These are phyloP conservation scores for Apiospora sp. DNA, from an alignment of 2,329 filamentous ascomycete genomes.

Conservation along the genomic window DNA sequence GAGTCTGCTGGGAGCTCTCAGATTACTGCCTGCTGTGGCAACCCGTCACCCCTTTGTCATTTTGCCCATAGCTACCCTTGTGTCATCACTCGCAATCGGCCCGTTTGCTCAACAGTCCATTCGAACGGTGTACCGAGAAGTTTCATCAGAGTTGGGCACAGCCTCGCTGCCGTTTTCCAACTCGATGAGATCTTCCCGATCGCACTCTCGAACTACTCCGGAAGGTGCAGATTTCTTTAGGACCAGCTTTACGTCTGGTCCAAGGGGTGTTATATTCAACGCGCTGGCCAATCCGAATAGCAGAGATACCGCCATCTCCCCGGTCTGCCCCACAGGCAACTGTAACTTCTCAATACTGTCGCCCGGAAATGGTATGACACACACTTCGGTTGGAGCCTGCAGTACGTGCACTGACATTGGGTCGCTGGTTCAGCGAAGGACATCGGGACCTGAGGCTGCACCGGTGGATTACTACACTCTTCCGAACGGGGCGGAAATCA, in stretches of 20 bases:
- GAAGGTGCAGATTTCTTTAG: background rate
- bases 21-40: background rate
- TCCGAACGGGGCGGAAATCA: background rate
- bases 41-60: background rate
- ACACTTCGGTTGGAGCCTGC: constrained; percentile 7
- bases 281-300: background rate
- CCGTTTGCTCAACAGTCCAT: constrained; percentile 13
- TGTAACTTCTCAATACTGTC: background rate
- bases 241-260: background rate
- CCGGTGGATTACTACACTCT: constrained; percentile 3
- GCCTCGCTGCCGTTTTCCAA: background rate
- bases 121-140: background rate
- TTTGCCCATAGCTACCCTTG: background rate
- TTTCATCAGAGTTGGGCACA: background rate
- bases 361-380: background rate
- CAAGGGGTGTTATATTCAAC: background rate
- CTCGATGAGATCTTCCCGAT: background rate
- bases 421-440: background rate
- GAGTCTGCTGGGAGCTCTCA: background rate
- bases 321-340: background rate
- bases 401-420: background rate
- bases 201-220: background rate
- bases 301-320: background rate
- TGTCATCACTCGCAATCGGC: background rate
- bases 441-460: background rate